A percentile compares a stretch with the other conserved stretches of the same genome.
Evolutionary conservation across 2,329 filamentous ascomycete species (phyloP).

Genomic region (Pseudogymnoascus sp.): DNA sequence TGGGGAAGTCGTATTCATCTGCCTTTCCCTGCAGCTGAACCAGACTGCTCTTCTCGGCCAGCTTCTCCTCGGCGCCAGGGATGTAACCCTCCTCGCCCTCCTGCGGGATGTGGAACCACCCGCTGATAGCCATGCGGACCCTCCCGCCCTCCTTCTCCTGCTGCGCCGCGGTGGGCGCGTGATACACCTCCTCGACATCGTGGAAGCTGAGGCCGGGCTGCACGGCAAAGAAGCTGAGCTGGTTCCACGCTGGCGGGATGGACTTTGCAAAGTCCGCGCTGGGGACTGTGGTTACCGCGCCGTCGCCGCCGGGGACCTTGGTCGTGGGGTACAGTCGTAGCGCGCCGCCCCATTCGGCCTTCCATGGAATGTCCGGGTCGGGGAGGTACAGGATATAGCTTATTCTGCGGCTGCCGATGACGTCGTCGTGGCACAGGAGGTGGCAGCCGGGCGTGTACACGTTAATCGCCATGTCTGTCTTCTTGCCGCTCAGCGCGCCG

Average conservation of each 20-base stretch:
- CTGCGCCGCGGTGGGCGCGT: constrained; percentile 49
- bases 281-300: constrained; percentile 70
- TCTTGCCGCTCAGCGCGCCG: constrained; percentile 78
- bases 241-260: constrained; percentile 94
- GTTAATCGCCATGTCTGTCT: constrained; percentile 99
- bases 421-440: constrained; percentile 93
- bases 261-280: constrained; percentile 67
- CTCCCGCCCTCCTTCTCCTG: constrained; percentile 62
- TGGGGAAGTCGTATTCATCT: constrained; percentile 78
- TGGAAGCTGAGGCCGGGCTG: constrained; percentile 98
- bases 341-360: constrained; percentile 85
- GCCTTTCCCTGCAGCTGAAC: constrained; percentile 88
- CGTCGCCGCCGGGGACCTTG: constrained; percentile 55
- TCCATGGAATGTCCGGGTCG: constrained; percentile 84
- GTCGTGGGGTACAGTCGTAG: constrained; percentile 74
- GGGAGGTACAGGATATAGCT: constrained; percentile 97
- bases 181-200: constrained; percentile 96
- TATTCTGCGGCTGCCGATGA: constrained; percentile 90
- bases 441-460: constrained; percentile 96
- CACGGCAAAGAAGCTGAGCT: constrained; percentile 95
- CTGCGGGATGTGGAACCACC: constrained; percentile 98
- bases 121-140: constrained; percentile 94
- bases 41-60: constrained; percentile 81
- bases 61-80: constrained; percentile 76
- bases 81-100: constrained; percentile 87